A percentile compares a stretch with the other conserved stretches of the same genome.
phyloP scores from a whole-genome alignment of 441 rosid genomes.

The Populus tomentosa region DNA sequence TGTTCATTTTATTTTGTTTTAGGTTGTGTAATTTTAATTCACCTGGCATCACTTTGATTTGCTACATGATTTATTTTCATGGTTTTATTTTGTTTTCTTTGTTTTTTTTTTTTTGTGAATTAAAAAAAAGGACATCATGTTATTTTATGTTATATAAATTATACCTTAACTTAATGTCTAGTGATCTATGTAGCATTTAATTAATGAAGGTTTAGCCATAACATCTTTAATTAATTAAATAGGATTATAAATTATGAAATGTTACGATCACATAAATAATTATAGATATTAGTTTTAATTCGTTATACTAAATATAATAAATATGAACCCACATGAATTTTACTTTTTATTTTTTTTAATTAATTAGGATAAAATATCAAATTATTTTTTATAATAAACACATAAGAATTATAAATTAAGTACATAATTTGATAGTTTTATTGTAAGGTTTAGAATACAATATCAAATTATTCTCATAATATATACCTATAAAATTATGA shows the following conservation, averaged over 20 bases:
- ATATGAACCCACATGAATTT: slow-evolving; percentile 1
- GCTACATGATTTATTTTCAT: no score
- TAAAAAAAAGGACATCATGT: no score
- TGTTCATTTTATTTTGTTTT: no score
- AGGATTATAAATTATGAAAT: not conserved
- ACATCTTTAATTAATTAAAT: not conserved
- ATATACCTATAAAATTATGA: not conserved
- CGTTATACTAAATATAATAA: not conserved
- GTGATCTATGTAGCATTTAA: not conserved
- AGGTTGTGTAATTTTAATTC: no score
- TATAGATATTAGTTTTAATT: slow-evolving; percentile 3
- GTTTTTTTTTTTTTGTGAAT: no score
- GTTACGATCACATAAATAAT: not conserved
- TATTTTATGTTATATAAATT: no score
- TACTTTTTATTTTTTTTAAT: not conserved
- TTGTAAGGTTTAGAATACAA: not conserved
- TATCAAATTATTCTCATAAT: not conserved
- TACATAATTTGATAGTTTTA: slow-evolving; percentile 10
- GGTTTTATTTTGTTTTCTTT: no score
- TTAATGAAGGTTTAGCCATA: slow-evolving; percentile 1
- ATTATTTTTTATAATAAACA: slow-evolving; percentile 13
- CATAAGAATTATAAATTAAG: not conserved
- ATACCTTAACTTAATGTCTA: not conserved
- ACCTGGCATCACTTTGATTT: no score
- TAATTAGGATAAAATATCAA: slow-evolving; percentile 10